Evolutionary conservation across 164 flowering plant species (phyloP), one percentile per base, ranked within the genome.

Genomic region (Warburgia ugandensis): DNA sequence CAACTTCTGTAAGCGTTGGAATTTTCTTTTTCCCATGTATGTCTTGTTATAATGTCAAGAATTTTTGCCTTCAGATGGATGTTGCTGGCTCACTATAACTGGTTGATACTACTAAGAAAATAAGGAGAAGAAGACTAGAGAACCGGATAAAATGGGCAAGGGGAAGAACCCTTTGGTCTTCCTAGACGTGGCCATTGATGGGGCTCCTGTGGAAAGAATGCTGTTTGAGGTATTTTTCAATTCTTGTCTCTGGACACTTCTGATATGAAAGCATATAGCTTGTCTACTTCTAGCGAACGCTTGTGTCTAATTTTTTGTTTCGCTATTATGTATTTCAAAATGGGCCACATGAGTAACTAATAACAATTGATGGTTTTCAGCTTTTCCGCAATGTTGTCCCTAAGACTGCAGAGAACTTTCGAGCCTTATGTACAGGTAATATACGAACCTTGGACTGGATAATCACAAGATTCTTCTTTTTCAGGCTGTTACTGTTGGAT

Each of bases 391-490:
- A 89, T 64, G 71, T 74, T 55, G 94, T 72, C 59, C 94, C 99
- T 28, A 81, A 77, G 72, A 86, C 94, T 33, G 86, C 86, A 11
- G 97, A 89, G 63, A 94, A 94, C 55, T 94, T 94, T 40, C 94
- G 99, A 27, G 97, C 96, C 13, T 79, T 94, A 8, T 94, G 99
- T 73, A 94, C 99, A 66, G 99, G 99, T 92, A 77, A 52, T 25
- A 25, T 47, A 27, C 12, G 13, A 3, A 32, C 35, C 4, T 38
- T 43, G 44, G 14, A 19, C n/a, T 26, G 29, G n/a, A 22, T 17
- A 2, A n/a, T 12, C 27, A 6, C 6, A 17, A 19, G 14, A 33
- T n/a, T 10, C 37, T 33, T 33, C 4, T 33, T 33, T n/a, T n/a
- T n/a, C n/a, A n/a, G n/a, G 14, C 10, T 33, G 37, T 32, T 11